Percentiles rank a stretch among this genome's conserved stretches.
Conservation (phyloP, 208 protist genomes). For the Acanthamoeba royreba region DNA sequence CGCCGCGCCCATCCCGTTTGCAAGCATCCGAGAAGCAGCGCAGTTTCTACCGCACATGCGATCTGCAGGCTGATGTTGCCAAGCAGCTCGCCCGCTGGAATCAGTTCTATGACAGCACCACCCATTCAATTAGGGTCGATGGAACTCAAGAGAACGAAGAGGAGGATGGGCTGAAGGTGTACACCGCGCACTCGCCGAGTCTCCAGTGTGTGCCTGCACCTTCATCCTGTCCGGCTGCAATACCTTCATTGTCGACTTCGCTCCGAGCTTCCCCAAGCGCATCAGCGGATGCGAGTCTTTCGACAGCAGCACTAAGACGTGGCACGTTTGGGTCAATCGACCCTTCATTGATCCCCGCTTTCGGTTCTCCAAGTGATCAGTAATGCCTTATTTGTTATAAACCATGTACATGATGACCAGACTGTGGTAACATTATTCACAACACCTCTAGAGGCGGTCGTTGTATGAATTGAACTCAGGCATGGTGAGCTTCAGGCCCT, state of each 20-base stretch:
- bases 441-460: too few relatives aligned
- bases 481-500: conserved; percentile 94
- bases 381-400: too few relatives aligned
- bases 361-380: too few relatives aligned
- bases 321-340: too few relatives aligned
- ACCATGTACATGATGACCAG: too few relatives aligned
- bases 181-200: not conserved
- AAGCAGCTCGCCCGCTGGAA: not conserved
- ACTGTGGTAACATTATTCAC: too few relatives aligned
- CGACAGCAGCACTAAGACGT: too few relatives aligned
- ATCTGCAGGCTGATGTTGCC: not conserved
- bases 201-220: not conserved
- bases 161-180: not conserved
- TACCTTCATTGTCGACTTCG: too few relatives aligned
- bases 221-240: not conserved
- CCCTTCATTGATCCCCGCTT: too few relatives aligned
- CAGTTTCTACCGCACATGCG: not conserved
- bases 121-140: not conserved
- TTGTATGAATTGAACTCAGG: too few relatives aligned
- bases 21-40: not conserved
- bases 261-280: too few relatives aligned
- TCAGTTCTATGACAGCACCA: not conserved
- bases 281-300: too few relatives aligned
- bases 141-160: not conserved
- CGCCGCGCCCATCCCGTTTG: not conserved